phyloP scores from a whole-genome alignment of 2,329 filamentous ascomycete genomes.

The Penicillium brasilianum region DNA sequence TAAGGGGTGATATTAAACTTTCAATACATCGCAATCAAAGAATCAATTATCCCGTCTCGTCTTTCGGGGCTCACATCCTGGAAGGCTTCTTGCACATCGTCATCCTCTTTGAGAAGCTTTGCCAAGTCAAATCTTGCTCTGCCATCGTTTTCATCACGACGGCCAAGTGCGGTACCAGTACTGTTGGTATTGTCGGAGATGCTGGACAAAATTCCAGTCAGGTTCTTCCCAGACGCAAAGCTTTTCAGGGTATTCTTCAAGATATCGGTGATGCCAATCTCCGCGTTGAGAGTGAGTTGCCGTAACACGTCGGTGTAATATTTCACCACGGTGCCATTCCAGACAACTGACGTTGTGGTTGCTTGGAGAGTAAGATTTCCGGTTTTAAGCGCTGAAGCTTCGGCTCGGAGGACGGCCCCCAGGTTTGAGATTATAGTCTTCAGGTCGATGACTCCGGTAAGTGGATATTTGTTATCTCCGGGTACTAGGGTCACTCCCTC shows the following conservation, averaged over 20 bases:
- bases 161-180: neutral
- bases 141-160: neutral
- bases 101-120: conserved; percentile 19
- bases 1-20: neutral
- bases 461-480: conserved; percentile 29
- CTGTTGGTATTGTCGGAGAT: neutral
- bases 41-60: conserved; percentile 26
- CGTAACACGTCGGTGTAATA: conserved; percentile 30
- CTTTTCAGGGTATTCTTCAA: conserved; percentile 26
- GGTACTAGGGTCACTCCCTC: conserved; percentile 25
- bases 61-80: conserved; percentile 14
- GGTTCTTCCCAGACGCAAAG: conserved; percentile 14
- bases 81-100: conserved; percentile 22
- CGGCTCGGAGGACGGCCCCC: conserved; percentile 20
- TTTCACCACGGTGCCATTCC: conserved; percentile 23
- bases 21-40: conserved; percentile 14
- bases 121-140: conserved; percentile 13
- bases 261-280: conserved; percentile 22
- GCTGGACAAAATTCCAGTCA: conserved; percentile 6
- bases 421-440: conserved; percentile 22
- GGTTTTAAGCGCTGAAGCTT: conserved; percentile 17
- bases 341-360: conserved; percentile 18
- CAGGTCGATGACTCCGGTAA: conserved; percentile 27
- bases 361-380: conserved; percentile 24
- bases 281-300: conserved; percentile 22